Base-by-base conservation (phyloP, 176 grass and related monocot genomes). In the Carex parvula region DNA sequence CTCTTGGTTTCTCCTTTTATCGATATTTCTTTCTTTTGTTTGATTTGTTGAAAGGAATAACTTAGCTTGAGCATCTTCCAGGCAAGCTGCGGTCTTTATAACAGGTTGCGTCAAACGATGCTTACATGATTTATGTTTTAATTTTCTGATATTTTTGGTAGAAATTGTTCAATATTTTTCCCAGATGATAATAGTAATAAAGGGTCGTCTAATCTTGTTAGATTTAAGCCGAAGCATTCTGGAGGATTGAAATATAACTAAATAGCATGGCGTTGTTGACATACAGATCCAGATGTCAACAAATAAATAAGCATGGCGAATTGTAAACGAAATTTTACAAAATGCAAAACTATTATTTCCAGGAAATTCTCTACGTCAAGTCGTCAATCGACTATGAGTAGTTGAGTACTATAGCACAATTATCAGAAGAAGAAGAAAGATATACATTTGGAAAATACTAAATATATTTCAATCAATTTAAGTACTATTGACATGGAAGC, bases 61-160 rank as follows among this genome's bases (percentile, higher is more conserved):
- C 60, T 21, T 3, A 24, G 68, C 74, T 56, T 13, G 22, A 67
- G 81, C 69, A 65, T 90, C 37, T 12, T 81, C 69, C 41, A 14
- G 50, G 62, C 86, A 86, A 90, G 55, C 78, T 91, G 86, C 72
- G 30, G 69, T 32, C 64, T 32, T 22, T 58, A 18, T 16, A 18
- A 39, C 80, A 89, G 84, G 10, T 90, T 94, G 84, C 26, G 48
- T 88, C 71, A 18, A 86, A 56, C 1, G 57, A 86, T 85, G 83
- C 81, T 81, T 83, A 87, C 56, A 90, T 84, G 20, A 50, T 14
- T 1, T 15, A 0, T 58, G n/a, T 17, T 70, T 17, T 61, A 17
- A 33, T 46, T 50, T 50, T 50, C 37, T 56, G 24, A 33, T 15
- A 41, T 22, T 42, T 74, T 74, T 15, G 30, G 17, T 18, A 74